These are phyloP conservation scores for Panicum virgatum DNA, from an alignment of 202 grass and related monocot species.

Conservation along the genomic window DNA sequence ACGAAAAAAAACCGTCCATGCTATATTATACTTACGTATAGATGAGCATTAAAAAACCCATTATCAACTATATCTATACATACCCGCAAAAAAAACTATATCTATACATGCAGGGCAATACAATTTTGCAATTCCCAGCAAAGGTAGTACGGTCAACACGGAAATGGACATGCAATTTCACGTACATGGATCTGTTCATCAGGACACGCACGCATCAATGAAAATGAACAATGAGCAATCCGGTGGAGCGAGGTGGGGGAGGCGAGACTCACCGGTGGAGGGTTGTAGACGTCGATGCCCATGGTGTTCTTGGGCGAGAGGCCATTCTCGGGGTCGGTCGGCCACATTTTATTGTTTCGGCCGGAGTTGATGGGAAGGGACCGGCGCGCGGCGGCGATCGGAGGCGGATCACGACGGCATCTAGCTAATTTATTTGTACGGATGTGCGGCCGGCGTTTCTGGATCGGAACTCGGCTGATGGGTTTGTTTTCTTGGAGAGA, in stretches of 20 bases:
- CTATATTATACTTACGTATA: neutral
- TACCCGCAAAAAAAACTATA: no score
- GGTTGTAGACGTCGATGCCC: neutral
- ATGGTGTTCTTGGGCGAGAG: constrained; percentile 5
- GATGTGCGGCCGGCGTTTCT: neutral
- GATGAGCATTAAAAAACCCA: neutral
- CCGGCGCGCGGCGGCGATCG: neutral
- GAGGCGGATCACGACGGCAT: neutral
- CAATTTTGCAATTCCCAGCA: no score
- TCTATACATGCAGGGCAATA: no score
- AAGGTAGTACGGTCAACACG: no score
- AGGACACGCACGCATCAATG: no score
- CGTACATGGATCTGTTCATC: no score
- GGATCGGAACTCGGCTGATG: neutral
- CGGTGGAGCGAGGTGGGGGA: neutral
- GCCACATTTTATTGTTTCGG: constrained; percentile 35
- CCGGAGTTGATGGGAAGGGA: neutral
- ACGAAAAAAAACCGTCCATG: neutral
- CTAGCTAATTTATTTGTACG: constrained; percentile 6
- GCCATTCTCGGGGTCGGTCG: constrained; percentile 23
- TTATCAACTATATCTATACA: no score
- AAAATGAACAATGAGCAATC: neutral
- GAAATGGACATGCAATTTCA: no score
- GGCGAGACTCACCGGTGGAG: constrained; percentile 25
- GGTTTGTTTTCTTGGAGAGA: constrained; percentile 19